phyloP scores from a whole-genome alignment of 2,329 filamentous ascomycete genomes.

The Tolypocladium tundrense region DNA sequence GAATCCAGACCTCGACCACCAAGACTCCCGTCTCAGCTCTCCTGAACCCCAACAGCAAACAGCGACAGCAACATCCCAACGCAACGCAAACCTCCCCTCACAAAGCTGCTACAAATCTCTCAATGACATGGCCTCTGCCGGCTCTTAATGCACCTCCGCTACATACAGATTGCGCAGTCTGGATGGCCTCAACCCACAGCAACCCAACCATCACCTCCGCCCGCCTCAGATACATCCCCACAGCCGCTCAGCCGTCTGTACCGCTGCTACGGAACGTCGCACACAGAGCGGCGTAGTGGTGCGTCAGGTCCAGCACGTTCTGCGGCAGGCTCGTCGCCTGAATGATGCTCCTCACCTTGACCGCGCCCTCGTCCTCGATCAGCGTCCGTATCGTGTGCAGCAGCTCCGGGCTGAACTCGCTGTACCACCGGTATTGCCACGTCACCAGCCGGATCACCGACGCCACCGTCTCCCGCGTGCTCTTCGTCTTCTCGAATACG shows the following conservation, averaged over 20 bases:
- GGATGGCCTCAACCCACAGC: not conserved
- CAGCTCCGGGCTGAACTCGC: constrained; percentile 91
- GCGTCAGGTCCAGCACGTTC: constrained; percentile 84
- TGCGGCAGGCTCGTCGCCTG: constrained; percentile 92
- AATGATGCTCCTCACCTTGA: constrained; percentile 95
- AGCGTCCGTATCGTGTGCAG: constrained; percentile 80
- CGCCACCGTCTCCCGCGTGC: constrained; percentile 70
- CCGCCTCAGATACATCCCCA: too few relatives aligned
- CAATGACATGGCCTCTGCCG: too few relatives aligned
- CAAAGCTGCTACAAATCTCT: not conserved
- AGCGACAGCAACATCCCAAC: not conserved
- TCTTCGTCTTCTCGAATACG: constrained; percentile 66
- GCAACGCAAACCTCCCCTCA: not conserved
- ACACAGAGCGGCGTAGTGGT: constrained; percentile 91
- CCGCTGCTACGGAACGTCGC: constrained; percentile 92
- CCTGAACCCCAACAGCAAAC: not conserved
- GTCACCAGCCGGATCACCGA: constrained; percentile 86
- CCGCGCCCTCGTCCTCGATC: constrained; percentile 94
- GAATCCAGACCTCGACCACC: not conserved
- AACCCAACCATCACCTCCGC: not conserved
- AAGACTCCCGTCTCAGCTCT: not conserved
- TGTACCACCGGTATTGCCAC: constrained; percentile 99
- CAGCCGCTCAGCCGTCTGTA: constrained; percentile 56
- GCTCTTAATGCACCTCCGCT: not conserved
- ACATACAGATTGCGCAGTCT: not conserved